These are phyloP conservation scores for Nymphaea colorata DNA, from an alignment of 164 flowering plant species.

Conservation along the genomic window DNA sequence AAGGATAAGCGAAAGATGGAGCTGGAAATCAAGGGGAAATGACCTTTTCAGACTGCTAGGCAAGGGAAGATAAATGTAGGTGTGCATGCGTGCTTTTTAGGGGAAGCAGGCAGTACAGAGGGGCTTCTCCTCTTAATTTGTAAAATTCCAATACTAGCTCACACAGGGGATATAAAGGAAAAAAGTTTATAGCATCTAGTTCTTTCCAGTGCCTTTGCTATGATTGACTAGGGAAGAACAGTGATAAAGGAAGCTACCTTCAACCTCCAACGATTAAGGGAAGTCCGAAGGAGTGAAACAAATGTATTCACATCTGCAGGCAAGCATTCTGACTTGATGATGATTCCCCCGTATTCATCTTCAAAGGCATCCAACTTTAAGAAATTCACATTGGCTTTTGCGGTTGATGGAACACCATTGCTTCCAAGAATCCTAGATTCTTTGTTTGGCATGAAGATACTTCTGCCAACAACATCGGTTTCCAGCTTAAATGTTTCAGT, in stretches of 20 bases:
- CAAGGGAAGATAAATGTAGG: too few species aligned
- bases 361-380: conserved; percentile 41
- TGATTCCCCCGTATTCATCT: conserved; percentile 70
- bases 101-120: too few species aligned
- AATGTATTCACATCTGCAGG: conserved; percentile 47
- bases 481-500: conserved; percentile 18
- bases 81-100: too few species aligned
- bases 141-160: too few species aligned
- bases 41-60: too few species aligned
- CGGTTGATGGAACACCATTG: conserved; percentile 19
- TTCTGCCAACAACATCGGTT: conserved; percentile 20
- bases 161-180: too few species aligned
- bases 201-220: too few species aligned
- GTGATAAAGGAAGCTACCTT: conserved; percentile 29
- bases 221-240: too few species aligned
- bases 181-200: too few species aligned
- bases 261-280: conserved; percentile 56
- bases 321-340: conserved; percentile 46
- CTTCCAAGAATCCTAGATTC: conserved; percentile 23
- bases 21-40: too few species aligned
- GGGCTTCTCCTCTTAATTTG: too few species aligned
- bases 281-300: conserved; percentile 37
- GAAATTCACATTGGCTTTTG: conserved; percentile 11
- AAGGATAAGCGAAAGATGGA: neutral
- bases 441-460: conserved; percentile 13